Evolutionary conservation across 371 early-diverging fungal species (phyloP), one percentile per base, ranked within the genome.

Genomic region (Pancytospora philotis): DNA sequence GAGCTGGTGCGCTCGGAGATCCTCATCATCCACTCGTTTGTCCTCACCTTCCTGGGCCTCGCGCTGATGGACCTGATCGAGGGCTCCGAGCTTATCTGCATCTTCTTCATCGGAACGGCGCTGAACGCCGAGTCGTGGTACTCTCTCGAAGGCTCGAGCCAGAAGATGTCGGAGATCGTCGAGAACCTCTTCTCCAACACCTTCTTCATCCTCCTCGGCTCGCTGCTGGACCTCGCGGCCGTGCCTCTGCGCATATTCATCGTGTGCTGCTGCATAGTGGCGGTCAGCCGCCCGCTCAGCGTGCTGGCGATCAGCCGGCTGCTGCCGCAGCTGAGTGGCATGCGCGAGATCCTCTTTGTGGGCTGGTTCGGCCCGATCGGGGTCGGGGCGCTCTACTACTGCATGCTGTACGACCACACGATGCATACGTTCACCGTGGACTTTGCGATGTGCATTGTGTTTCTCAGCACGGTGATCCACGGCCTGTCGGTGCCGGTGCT

Each of bases 301-400:
- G 79, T 93, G 1, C 45, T 89, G 37, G 69, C 83, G 0, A 69
- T 88, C 34, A 84, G 86, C 37, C 81, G 81, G 4, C 75, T 83
- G 1, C 86, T 92, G 55, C 87, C 88, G 0, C 86, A 87, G 0
- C 71, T 93, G 38, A 80, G 83, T 31, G 87, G 81, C 0, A 84
- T 81, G 56, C 84, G 86, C 32, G 91, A 93, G 75, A 90, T 89
- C 0, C 73, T 90, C 1, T 92, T 92, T 77, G 86, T 88, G 28
- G 95, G 95, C 0, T 93, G 90, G 90, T 93, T 92, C 75, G 95
- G 93, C 1, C 95, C 95, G 0, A 87, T 94, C 57, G 94, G 94
- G 10, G 87, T 86, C 19, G 86, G 83, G 53, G 92, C 94, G 0
- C 80, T 93, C 0, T 93, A 79, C 64, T 80, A 73, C 48, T 64